Percentiles rank a stretch among this genome's conserved stretches.
Evolutionary conservation across 371 early-diverging fungal species (phyloP).

Genomic region (Mortierella sp.): DNA sequence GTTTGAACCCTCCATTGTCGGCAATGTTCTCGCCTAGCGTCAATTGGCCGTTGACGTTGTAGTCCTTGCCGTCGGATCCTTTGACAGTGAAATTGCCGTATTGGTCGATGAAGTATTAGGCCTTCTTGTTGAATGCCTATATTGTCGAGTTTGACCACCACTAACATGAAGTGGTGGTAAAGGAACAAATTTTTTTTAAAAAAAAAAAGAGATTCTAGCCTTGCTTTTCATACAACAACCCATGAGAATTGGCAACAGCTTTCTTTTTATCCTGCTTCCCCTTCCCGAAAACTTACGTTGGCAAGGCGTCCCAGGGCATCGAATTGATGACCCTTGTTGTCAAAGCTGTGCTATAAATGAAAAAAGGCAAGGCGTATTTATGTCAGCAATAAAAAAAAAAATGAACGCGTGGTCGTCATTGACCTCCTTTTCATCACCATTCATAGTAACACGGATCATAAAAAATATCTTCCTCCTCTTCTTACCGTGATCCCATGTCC

Average conservation of each 20-base stretch:
- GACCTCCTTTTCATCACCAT: not conserved
- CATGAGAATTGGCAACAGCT: not conserved
- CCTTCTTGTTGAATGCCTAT: constrained; percentile 62
- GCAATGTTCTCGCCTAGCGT: constrained; percentile 83
- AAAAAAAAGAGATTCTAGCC: not conserved
- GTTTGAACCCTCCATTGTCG: constrained; percentile 80
- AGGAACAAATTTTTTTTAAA: not conserved
- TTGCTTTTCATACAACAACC: not conserved
- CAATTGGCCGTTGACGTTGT: constrained; percentile 67
- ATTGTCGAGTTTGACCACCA: constrained; percentile 77
- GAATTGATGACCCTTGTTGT: constrained; percentile 69
- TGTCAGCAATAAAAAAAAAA: not conserved
- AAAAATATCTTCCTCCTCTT: not conserved
- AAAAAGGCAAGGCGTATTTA: not conserved
- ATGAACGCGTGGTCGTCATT: not conserved
- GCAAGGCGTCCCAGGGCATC: constrained; percentile 60
- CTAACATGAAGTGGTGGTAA: constrained; percentile 28
- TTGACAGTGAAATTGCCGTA: constrained; percentile 65
- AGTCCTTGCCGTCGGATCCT: constrained; percentile 27
- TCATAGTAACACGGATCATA: not conserved
- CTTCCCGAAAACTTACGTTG: constrained; percentile 33
- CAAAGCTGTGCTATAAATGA: constrained; percentile 65
- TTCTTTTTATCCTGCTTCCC: not conserved
- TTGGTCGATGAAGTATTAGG: constrained; percentile 74
- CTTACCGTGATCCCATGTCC: constrained; percentile 76